Evolutionary conservation across 2,329 filamentous ascomycete genomes (phyloP), one percentile per base, ranked within the genome.

Genomic region (Dactylellina haptotyla): DNA sequence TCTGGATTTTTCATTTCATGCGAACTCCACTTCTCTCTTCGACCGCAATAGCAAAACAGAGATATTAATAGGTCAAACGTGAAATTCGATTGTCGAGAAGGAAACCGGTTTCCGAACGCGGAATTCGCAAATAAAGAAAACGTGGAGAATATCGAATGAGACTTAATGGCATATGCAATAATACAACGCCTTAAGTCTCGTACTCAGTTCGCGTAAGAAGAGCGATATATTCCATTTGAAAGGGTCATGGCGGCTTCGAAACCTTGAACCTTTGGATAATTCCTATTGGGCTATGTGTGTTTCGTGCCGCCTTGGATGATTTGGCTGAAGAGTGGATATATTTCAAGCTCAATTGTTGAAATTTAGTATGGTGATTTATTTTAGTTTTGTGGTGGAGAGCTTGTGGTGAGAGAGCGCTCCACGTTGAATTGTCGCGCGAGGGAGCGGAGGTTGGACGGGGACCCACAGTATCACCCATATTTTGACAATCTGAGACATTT

Each of bases 401-500:
- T 14, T 18, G 4, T 28, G 14, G 18, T 50, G 4, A 8, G 6
- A 10, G 39, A 50, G 45, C 45, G 18, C 32, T 12, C 12, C 30
- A 46, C 30, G 48, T 57, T 50, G 4, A 43, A 70, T 56, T 34
- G 28, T 62, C 23, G 32, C 50, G 39, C 26, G 46, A 32, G 8
- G 23, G 34, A 62, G 43, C 41, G 65, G 65, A 70, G 65, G 45
- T 37, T 53, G 37, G 45, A 53, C 64, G 64, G 64, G 54, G 64
- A 69, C 64, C 64, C 64, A 69, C 64, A 56, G n/a, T n/a, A 30
- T 23, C 28, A 32, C 54, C 28, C 53, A 34, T 43, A 12, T 16
- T 69, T 69, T 10, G 34, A 69, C 53, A 67, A 67, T 71, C 58
- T 58, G 58, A 71, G 66, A 62, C 57, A 62, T 32, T 25, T 62